phyloP scores from a whole-genome alignment of 2,329 filamentous ascomycete genomes.

The Amauroascus verrucosus region DNA sequence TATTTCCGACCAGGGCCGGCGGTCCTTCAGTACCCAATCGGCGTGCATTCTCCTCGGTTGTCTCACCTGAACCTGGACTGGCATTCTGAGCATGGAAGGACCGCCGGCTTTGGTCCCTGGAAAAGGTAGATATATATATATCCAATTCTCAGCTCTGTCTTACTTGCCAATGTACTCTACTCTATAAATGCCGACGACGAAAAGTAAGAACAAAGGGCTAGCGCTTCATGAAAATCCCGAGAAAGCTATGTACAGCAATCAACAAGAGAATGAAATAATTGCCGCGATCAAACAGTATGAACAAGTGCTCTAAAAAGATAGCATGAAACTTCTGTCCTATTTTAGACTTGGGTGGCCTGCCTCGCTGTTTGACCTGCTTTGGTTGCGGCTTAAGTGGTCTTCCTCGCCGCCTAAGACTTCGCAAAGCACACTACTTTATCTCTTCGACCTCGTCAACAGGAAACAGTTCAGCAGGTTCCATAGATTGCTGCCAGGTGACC shows the following conservation, averaged over 20 bases:
- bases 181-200: too few species aligned
- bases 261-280: background rate
- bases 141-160: too few species aligned
- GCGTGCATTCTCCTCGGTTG: too few species aligned
- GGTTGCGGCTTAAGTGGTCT: background rate
- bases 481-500: background rate
- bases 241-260: background rate
- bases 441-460: conserved; percentile 3
- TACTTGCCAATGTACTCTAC: too few species aligned
- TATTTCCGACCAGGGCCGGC: conserved; percentile 4
- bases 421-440: conserved; percentile 4
- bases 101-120: too few species aligned
- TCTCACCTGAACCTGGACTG: too few species aligned
- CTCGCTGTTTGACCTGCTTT: conserved; percentile 4
- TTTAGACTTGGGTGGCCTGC: conserved; percentile 6
- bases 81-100: too few species aligned
- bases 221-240: too few species aligned
- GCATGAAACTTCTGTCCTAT: too few species aligned
- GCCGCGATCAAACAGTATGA: background rate
- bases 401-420: background rate
- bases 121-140: too few species aligned
- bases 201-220: too few species aligned
- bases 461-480: conserved; percentile 6
- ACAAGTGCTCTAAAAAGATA: conserved; percentile 1
- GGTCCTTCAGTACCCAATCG: too few species aligned